Base-by-base conservation (phyloP, 108 stramenopile species). In the Skeletonema marinoi region DNA sequence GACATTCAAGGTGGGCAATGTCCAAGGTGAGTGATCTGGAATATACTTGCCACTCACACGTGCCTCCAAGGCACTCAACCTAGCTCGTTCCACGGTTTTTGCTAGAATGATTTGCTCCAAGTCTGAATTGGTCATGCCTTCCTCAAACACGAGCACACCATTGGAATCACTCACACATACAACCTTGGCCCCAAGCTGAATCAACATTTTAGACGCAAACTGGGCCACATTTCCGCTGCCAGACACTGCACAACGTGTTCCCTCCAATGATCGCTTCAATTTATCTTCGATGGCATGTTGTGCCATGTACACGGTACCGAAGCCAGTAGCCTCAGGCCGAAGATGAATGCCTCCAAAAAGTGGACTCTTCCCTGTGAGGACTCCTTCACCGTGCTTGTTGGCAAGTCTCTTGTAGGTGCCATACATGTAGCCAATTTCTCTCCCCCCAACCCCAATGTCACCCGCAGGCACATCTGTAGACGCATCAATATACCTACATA, bases 101-200 rank as follows among this genome's bases (percentile, higher is more conserved):
- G 78, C 73, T n/a, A 68, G 70, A 64, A 86, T 76, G 30, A 92
- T 32, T 32, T 21, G 33, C 30, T 88, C 74, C 74, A 74, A 85
- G 64, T 92, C 89, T 21, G 87, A 82, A 25, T 41, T 19, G 1
- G 89, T 85, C 89, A 92, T 90, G 6, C 92, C 89, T 65, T 86
- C 61, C 32, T 87, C 80, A 70, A 90, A 89, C 31, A 83, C 67
- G 10, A 90, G 59, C 13, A 77, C 78, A 59, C 98, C 98, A 78
- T 88, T 85, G 19, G 92, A 89, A 74, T 98, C 97, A 70, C 90
- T 92, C n/a, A 97, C 69, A 16, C 96, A 93, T 9, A 98, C 70
- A 29, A 95, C 94, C 48, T 91, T 89, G 11, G 88, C 90, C 36
- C 91, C 91, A 44, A 88, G 74, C 36, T 86, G 76, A 32, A 92